Evolutionary conservation across 78 protist genomes (phyloP).

Genomic region (Parvularia atlantis): DNA sequence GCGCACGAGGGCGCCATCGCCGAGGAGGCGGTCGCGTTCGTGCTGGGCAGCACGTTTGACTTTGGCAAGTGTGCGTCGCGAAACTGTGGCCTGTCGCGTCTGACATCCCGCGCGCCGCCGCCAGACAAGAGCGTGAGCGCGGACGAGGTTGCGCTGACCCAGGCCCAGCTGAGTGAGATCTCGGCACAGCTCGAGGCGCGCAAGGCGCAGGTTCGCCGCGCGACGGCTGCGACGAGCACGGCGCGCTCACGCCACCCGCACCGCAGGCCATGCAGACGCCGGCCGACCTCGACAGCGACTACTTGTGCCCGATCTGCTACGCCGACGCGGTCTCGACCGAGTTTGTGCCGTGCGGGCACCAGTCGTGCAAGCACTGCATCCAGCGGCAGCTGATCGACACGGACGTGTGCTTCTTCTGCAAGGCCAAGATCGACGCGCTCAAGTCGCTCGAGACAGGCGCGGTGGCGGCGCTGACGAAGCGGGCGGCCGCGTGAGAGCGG

Average conservation of each 20-base stretch:
- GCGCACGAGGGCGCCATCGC: too few relatives aligned
- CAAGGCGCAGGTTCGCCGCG: too few relatives aligned
- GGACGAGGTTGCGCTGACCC: background rate
- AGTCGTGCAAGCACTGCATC: background rate
- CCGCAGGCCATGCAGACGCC: background rate
- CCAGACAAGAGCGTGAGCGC: background rate
- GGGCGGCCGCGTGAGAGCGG: too few relatives aligned
- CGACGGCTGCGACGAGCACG: too few relatives aligned
- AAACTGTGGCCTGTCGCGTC: background rate
- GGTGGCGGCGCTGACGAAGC: too few relatives aligned
- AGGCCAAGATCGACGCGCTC: too few relatives aligned
- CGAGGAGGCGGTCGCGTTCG: too few relatives aligned
- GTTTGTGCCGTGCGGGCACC: background rate
- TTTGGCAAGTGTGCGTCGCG: too few relatives aligned
- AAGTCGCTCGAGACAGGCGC: too few relatives aligned
- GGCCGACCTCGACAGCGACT: too few relatives aligned
- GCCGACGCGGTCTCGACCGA: background rate
- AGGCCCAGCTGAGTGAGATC: background rate
- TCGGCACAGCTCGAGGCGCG: background rate
- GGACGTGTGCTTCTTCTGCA: background rate
- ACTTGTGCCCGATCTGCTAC: background rate
- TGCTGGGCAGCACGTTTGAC: too few relatives aligned
- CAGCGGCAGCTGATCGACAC: slow-evolving; percentile 2
- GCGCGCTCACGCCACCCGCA: too few relatives aligned
- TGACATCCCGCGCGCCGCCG: background rate